Evolutionary conservation across 163 green algal species (phyloP), one percentile per base, ranked within the genome.

Genomic region (Smithsoniella earleae): DNA sequence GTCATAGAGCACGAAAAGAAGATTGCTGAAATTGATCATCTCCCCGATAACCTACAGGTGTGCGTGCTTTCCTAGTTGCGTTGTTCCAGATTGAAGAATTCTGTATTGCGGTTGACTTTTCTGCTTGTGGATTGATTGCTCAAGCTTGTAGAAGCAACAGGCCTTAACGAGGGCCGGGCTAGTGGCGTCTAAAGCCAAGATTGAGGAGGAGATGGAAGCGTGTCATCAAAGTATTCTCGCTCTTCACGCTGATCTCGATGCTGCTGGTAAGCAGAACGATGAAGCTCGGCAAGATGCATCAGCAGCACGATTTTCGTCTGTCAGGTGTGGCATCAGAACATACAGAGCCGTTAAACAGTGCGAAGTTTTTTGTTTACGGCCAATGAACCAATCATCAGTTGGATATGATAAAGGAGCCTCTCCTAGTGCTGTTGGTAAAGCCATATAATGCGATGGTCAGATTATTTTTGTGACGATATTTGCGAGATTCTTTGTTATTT

Each of bases 211-310:
- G 18, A 40, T 69, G 1, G 58, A 69, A 18, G 6, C 18, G 4
- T 69, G 58, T 33, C 31, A 30, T 4, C n/a, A 69, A 31, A 69
- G 25, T 33, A 69, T 69, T 33, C 6, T n/a, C 0, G 58, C n/a
- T 34, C 58, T 69, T 30, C 58, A 69, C 20, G 18, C 58, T 69
- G 58, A 69, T 33, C 27, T 69, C 18, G 58, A 69, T 36, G 25
- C 58, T 3, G 58, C 58, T 13, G 58, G 58, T 34, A 69, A 69
- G 58, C 58, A 69, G 58, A 69, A 69, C 25, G 58, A 69, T 69
- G 58, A 69, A 34, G 58, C 58, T 3, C 10, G 58, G 25, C 27
- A 69, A 34, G 58, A 69, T 1, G 31, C 58, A 3, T 43, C 58
- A 8, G 58, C 58, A 1, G 58, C 31, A n/a, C 58, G 58, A 16